phyloP scores from a whole-genome alignment of 2,329 filamentous ascomycete genomes.

The Colletotrichum plurivorum region DNA sequence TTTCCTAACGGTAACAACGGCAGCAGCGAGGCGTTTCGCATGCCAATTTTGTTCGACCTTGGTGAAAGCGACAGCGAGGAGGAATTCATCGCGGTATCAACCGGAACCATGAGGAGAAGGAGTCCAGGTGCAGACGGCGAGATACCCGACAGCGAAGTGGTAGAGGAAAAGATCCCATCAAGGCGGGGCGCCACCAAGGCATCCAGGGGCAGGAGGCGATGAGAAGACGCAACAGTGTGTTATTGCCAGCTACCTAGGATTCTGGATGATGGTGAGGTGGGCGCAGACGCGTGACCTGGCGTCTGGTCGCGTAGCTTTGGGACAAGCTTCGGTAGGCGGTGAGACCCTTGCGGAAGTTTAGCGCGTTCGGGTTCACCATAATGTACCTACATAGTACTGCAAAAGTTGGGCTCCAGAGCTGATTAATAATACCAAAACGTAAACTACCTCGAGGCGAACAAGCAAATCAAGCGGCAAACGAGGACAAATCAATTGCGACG shows the following conservation, averaged over 20 bases:
- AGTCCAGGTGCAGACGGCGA: slow-evolving; percentile 83
- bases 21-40: slow-evolving; percentile 72
- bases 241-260: neutral
- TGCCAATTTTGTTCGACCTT: slow-evolving; percentile 94
- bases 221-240: neutral
- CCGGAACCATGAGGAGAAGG: slow-evolving; percentile 88
- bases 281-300: slow-evolving; percentile 26
- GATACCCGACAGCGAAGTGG: slow-evolving; percentile 68
- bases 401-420: too few relatives aligned
- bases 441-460: too few relatives aligned
- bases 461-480: too few relatives aligned
- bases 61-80: slow-evolving; percentile 97
- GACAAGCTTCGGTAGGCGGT: slow-evolving; percentile 35
- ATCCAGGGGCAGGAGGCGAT: slow-evolving; percentile 34
- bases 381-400: neutral
- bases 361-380: slow-evolving; percentile 18
- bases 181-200: slow-evolving; percentile 52
- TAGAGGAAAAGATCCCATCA: slow-evolving; percentile 56
- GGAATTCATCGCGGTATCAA: slow-evolving; percentile 78
- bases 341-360: slow-evolving; percentile 18
- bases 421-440: too few relatives aligned
- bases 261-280: neutral
- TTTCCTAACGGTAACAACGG: slow-evolving; percentile 70
- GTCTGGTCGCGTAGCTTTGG: slow-evolving; percentile 33
- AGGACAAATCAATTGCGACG: too few relatives aligned